phyloP scores from a whole-genome alignment of 2,329 filamentous ascomycete species.

The Trichoderma asperellum region DNA sequence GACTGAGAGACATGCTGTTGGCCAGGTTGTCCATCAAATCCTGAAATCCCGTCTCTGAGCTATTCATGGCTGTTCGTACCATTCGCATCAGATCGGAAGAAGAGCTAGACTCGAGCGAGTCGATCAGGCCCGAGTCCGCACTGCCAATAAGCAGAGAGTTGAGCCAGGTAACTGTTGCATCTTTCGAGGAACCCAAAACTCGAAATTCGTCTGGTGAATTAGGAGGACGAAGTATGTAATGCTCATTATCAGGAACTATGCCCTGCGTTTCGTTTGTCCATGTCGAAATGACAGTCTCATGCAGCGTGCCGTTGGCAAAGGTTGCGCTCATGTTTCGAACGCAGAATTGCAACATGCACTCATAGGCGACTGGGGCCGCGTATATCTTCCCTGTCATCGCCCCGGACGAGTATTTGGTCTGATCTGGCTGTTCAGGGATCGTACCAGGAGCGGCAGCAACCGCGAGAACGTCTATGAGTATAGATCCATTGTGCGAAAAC shows the following conservation, averaged over 20 bases:
- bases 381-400: background rate
- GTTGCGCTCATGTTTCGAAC: constrained; percentile 5
- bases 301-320: background rate
- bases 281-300: background rate
- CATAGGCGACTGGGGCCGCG: constrained; percentile 4
- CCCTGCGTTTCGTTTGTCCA: background rate
- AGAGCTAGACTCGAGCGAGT: background rate
- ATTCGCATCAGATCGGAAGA: background rate
- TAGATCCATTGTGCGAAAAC: background rate
- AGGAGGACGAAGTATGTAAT: background rate
- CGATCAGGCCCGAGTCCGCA: background rate
- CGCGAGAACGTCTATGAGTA: background rate
- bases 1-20: background rate
- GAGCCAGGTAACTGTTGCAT: background rate
- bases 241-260: background rate
- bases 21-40: background rate
- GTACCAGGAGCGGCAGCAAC: background rate
- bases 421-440: background rate
- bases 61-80: background rate
- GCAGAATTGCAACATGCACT: constrained; percentile 14
- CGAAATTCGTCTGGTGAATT: background rate
- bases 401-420: background rate
- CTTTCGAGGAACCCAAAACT: background rate
- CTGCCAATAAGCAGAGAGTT: background rate
- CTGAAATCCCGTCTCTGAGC: background rate